Evolutionary conservation across 1,139 yeast genomes (phyloP), one percentile per base, ranked within the genome.

Genomic region (Pichia sp.): DNA sequence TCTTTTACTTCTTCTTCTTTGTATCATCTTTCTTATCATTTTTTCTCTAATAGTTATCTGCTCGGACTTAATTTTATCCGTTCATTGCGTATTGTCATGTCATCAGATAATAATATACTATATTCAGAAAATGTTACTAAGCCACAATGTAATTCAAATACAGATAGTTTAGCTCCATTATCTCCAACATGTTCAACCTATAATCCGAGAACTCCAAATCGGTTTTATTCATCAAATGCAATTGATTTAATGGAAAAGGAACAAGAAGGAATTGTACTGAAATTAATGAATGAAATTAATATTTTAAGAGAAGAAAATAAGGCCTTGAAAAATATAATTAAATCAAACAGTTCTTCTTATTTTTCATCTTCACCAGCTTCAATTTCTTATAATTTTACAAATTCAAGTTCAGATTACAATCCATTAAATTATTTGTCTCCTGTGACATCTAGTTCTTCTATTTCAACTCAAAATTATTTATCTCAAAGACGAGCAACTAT

Each of bases 171-270:
- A 25, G 12, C 28, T 20, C 32, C 39, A 4, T 26, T 20, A 27
- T 22, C 31, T 26, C 5, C 36, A 9, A 10, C 40, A 20, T 26
- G 8, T 26, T 26, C 28, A 26, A n/a, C 28, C 6, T 12, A 3
- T 25, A 30, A 32, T 26, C 55, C 10, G n/a, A 58, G 50, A n/a
- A n/a, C n/a, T n/a, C n/a, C n/a, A n/a, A n/a, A n/a, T n/a, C n/a
- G n/a, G n/a, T n/a, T n/a, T n/a, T n/a, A n/a, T n/a, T n/a, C n/a
- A n/a, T n/a, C 26, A n/a, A 54, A 56, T 39, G 48, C 57, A 34
- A 72, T 80, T 40, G 82, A 79, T 58, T 65, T 73, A 46, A 78
- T 80, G 84, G 87, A 80, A 56, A 70, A 78, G 47, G 86, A 80
- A 56, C 86, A 80, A 57, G 87, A 80, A 54, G 82, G 81, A 3